Base-by-base conservation (phyloP, 2,329 filamentous ascomycete genomes). In the Fonsecaea pugnacius region DNA sequence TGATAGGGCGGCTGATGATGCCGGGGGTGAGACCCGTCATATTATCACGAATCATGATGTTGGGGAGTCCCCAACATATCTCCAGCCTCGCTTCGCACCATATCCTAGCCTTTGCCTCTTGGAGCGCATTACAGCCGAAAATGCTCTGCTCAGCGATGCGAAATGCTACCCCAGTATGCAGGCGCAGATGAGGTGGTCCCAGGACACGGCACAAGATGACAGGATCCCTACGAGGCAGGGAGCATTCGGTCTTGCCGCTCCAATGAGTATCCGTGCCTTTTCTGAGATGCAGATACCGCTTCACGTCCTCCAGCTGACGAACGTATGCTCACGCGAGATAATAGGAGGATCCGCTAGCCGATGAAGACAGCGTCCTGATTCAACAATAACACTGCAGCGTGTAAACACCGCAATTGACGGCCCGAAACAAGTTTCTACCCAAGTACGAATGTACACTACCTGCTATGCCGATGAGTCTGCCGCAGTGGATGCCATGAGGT, bases 161-260 rank as follows among this genome's bases (percentile, higher is more conserved):
- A 53, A 53, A 35, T 53, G 51, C 14, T 27, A 53, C 51, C 30
- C 51, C 32, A 14, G 32, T n/a, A 33, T 53, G 51, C 27, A 53
- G 51, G 33, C 9, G 51, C 27, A 32, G 32, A 35, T 53, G 32
- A 35, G 7, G 6, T 32, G 51, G 51, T 7, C 27, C 27, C 51
- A n/a, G 14, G 33, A 53, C 51, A 53, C 51, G 51, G 51, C 51
- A 53, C 51, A 53, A 35, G 51, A 53, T 53, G 51, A 53, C 27
- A 16, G 27, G 3, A 53, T 35, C 51, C 51, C 12, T 33, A 32
- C 27, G 18, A 7, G 10, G 18, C 24, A 48, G 10, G 43, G 43
- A 24, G 43, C 14, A 24, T 48, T 48, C 43, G 43, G 43, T 3
- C 43, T 48, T 10, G 10, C 43, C 43, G 43, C 8, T 24, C 43